phyloP scores from a whole-genome alignment of 768 basidiomycete genomes.

The Macrolepiota fuliginosa region DNA sequence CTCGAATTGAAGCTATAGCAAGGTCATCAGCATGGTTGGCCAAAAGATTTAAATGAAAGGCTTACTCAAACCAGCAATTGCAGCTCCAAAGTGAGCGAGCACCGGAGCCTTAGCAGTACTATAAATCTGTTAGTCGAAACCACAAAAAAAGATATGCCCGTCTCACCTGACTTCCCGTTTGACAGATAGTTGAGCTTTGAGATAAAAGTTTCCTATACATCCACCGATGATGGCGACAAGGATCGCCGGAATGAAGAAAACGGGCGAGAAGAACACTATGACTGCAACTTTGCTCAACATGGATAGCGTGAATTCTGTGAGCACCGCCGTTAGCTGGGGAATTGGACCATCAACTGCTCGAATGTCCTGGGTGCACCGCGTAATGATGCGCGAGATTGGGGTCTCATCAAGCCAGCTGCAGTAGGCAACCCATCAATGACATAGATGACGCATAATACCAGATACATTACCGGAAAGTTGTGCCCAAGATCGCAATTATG shows the following conservation, averaged over 20 bases:
- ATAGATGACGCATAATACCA: background rate
- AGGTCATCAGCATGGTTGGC: background rate
- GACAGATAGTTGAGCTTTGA: constrained; percentile 44
- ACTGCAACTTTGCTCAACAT: constrained; percentile 42
- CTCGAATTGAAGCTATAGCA: constrained; percentile 53
- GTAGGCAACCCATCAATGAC: background rate
- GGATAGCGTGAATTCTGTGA: constrained; percentile 27
- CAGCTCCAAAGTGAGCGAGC: constrained; percentile 43
- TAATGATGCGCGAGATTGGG: constrained; percentile 52
- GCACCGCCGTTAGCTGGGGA: constrained; percentile 22
- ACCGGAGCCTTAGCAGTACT: constrained; percentile 30
- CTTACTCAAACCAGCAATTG: constrained; percentile 55
- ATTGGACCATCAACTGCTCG: constrained; percentile 49
- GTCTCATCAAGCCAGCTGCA: constrained; percentile 49
- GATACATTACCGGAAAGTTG: constrained; percentile 51
- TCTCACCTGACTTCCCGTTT: constrained; percentile 45
- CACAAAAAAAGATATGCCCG: constrained; percentile 25
- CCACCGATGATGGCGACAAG: constrained; percentile 40
- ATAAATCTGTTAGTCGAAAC: background rate
- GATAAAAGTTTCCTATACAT: constrained; percentile 40
- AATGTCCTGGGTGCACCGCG: constrained; percentile 70
- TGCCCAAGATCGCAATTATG: constrained; percentile 50
- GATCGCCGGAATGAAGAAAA: constrained; percentile 44
- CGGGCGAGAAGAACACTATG: constrained; percentile 42
- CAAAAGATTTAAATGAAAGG: background rate